These are phyloP conservation scores for Stylosanthes scabra DNA, from an alignment of 331 rosid species.

Conservation along the genomic window DNA sequence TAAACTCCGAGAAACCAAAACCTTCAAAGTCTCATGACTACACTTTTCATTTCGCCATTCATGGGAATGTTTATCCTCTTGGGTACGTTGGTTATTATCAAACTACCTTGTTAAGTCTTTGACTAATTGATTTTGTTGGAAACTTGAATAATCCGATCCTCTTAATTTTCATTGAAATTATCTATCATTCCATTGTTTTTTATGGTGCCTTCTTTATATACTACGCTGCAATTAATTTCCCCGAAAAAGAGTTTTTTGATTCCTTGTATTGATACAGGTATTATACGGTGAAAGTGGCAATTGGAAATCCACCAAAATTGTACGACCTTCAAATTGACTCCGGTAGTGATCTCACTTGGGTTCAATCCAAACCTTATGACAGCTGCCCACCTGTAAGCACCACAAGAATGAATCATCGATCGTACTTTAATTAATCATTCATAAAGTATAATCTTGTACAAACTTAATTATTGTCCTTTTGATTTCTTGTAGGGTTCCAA, in stretches of 20 bases:
- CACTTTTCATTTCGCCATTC: slow-evolving; percentile 49
- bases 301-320: slow-evolving; percentile 70
- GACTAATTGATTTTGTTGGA: neutral
- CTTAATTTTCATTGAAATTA: neutral
- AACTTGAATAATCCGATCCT: neutral
- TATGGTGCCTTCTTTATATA: too few species aligned
- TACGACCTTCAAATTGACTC: slow-evolving; percentile 78
- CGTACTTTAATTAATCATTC: too few species aligned
- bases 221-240: too few species aligned
- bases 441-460: too few species aligned
- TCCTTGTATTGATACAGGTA: slow-evolving; percentile 44
- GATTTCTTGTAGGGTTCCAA: slow-evolving; percentile 56
- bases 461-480: too few species aligned
- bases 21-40: slow-evolving; percentile 16
- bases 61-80: slow-evolving; percentile 78
- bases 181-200: neutral
- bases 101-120: neutral
- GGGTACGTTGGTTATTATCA: slow-evolving; percentile 53
- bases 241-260: too few species aligned
- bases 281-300: slow-evolving; percentile 53
- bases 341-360: slow-evolving; percentile 95
- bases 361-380: slow-evolving; percentile 82
- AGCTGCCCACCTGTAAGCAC: slow-evolving; percentile 68
- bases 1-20: neutral
- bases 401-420: too few species aligned